These are phyloP conservation scores for Oryza punctata DNA, from an alignment of 176 grass and related monocot genomes.

Conservation along the genomic window DNA sequence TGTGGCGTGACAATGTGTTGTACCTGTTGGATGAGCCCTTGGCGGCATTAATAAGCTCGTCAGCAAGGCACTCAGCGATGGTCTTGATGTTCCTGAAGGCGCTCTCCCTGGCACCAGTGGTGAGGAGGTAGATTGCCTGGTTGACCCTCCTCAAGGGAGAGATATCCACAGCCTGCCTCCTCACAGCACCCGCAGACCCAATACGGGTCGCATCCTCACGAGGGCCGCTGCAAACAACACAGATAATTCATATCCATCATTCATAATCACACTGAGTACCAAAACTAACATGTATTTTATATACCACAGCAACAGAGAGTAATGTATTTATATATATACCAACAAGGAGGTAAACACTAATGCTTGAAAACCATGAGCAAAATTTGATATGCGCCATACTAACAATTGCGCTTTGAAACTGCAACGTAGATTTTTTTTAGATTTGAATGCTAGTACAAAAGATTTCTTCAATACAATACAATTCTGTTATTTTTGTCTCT, in stretches of 20 bases:
- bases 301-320: too few species aligned
- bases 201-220: slow-evolving; percentile 75
- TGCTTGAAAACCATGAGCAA: not conserved
- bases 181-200: slow-evolving; percentile 68
- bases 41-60: slow-evolving; percentile 75
- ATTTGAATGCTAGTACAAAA: not conserved
- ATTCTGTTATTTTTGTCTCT: not conserved
- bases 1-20: not conserved
- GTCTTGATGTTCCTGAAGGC: slow-evolving; percentile 78
- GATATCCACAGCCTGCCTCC: slow-evolving; percentile 77
- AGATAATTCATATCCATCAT: not conserved
- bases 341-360: not conserved
- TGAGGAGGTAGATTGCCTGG: slow-evolving; percentile 68
- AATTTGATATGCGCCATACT: not conserved
- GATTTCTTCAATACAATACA: not conserved
- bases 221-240: slow-evolving; percentile 39
- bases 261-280: not conserved
- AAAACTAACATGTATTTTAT: not conserved
- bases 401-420: not conserved
- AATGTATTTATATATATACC: not conserved
- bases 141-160: slow-evolving; percentile 72
- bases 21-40: slow-evolving; percentile 75
- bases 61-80: slow-evolving; percentile 73
- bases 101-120: slow-evolving; percentile 71
- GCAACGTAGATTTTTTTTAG: not conserved